These are phyloP conservation scores for Leccinum barrowsii DNA, from an alignment of 768 basidiomycete species.

Conservation along the genomic window DNA sequence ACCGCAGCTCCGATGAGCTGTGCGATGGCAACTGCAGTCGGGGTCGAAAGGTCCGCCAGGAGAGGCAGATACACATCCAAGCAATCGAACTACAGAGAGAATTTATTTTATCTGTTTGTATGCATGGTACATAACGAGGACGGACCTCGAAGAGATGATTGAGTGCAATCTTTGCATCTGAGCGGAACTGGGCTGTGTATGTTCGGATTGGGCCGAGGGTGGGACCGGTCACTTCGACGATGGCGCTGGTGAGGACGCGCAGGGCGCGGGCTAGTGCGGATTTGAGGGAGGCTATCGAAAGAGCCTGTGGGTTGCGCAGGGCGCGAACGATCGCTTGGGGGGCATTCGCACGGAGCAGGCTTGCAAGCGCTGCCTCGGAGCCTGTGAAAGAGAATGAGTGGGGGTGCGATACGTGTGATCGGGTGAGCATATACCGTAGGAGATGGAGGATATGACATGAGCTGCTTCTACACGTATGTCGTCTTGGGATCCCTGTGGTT, in stretches of 20 bases:
- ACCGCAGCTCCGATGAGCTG: slow-evolving; percentile 55
- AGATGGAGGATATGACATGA: slow-evolving; percentile 68
- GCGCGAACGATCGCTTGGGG: slow-evolving; percentile 61
- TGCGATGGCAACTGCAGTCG: slow-evolving; percentile 48
- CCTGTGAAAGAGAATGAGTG: slow-evolving; percentile 36
- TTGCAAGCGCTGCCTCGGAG: slow-evolving; percentile 56
- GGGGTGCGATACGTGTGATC: background rate
- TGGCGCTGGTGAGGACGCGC: slow-evolving; percentile 51
- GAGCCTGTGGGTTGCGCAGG: slow-evolving; percentile 39
- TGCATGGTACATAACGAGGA: background rate
- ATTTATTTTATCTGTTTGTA: background rate
- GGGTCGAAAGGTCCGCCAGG: slow-evolving; percentile 41
- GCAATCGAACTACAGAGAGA: slow-evolving; percentile 44
- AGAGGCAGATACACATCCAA: slow-evolving; percentile 69
- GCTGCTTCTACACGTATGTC: slow-evolving; percentile 69
- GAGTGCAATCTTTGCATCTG: slow-evolving; percentile 55
- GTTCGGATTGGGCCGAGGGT: slow-evolving; percentile 57
- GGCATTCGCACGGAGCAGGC: slow-evolving; percentile 55
- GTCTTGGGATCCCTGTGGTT: slow-evolving; percentile 39
- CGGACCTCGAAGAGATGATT: slow-evolving; percentile 60
- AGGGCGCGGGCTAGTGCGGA: slow-evolving; percentile 63
- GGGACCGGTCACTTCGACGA: slow-evolving; percentile 69
- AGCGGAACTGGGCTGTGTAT: slow-evolving; percentile 35
- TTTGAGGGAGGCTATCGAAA: slow-evolving; percentile 40
- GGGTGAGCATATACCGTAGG: slow-evolving; percentile 48